Percentiles rank a stretch among this genome's conserved stretches.
Conservation (phyloP, 495 filamentous ascomycete genomes). For the Acidomyces sp. region DNA sequence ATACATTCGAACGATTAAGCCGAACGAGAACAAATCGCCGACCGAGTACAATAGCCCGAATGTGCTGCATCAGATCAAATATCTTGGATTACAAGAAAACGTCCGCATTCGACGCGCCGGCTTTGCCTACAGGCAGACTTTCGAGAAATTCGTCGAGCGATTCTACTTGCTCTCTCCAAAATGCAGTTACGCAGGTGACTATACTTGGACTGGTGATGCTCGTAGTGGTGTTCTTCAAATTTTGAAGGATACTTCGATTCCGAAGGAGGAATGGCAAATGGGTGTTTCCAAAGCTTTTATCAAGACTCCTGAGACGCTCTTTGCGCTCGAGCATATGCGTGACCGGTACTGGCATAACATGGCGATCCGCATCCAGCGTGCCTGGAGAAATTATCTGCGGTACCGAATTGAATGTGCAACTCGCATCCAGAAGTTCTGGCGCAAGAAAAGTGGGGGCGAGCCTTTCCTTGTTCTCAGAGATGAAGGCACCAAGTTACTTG, state of each 20-base stretch:
- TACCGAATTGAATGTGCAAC: conserved; percentile 88
- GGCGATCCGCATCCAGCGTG: conserved; percentile 92
- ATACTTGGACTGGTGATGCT: conserved; percentile 83
- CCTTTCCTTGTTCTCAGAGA: conserved; percentile 82
- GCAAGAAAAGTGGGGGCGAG: conserved; percentile 73
- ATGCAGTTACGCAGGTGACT: conserved; percentile 91
- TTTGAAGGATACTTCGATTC: conserved; percentile 88
- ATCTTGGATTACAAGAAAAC: conserved; percentile 96
- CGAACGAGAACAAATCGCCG: conserved; percentile 95
- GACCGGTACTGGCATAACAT: conserved; percentile 99
- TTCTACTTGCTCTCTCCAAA: conserved; percentile 94
- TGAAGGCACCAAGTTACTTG: conserved; percentile 72
- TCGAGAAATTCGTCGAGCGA: conserved; percentile 95
- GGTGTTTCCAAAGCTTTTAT: conserved; percentile 96
- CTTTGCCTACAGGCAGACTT: conserved; percentile 94
- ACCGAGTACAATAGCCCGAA: conserved; percentile 82
- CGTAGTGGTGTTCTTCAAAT: conserved; percentile 85
- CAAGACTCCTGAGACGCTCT: conserved; percentile 95
- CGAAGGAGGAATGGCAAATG: conserved; percentile 90
- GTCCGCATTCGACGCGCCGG: conserved; percentile 93
- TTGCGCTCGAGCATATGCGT: conserved; percentile 93
- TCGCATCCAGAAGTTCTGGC: conserved; percentile 89
- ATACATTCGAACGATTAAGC: conserved; percentile 98
- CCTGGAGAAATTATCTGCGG: conserved; percentile 89
- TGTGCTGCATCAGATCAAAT: conserved; percentile 98